Evolutionary conservation across 129 eudicot genomes (phyloP).

Genomic region (Glebionis coronaria): DNA sequence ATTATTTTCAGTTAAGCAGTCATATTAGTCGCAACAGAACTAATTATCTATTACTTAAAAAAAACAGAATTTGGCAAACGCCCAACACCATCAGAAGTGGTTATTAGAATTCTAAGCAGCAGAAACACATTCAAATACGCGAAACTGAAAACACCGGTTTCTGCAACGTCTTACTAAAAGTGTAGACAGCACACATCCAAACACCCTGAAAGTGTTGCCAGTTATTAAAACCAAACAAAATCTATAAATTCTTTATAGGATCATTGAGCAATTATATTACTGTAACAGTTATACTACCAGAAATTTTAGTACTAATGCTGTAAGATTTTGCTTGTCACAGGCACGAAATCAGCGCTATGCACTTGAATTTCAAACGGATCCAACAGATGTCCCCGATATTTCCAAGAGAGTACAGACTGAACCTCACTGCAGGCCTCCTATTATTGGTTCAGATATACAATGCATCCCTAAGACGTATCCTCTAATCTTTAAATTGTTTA

Average conservation of each 20-base stretch:
- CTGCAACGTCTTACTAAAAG: neutral
- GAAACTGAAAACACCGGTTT: neutral
- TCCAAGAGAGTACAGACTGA: slow-evolving; percentile 38
- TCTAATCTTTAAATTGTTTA: slow-evolving; percentile 15
- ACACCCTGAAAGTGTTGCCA: slow-evolving; percentile 9
- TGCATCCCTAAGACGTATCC: slow-evolving; percentile 52
- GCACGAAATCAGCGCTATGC: slow-evolving; percentile 53
- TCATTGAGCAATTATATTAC: slow-evolving; percentile 7
- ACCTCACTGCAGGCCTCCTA: slow-evolving; percentile 41
- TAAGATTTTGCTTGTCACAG: slow-evolving; percentile 27
- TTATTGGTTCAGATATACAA: slow-evolving; percentile 38
- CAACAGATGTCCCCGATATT: slow-evolving; percentile 28
- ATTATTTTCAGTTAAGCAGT: too few species aligned
- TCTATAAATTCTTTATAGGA: slow-evolving; percentile 4
- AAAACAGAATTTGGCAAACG: neutral
- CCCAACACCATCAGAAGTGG: neutral
- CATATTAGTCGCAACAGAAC: too few species aligned
- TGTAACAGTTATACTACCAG: slow-evolving; percentile 10
- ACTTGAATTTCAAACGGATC: slow-evolving; percentile 47
- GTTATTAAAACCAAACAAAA: neutral
- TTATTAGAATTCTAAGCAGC: neutral
- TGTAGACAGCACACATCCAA: neutral
- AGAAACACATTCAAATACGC: neutral
- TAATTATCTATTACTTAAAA: neutral
- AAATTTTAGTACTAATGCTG: neutral